phyloP scores from a whole-genome alignment of 345 rosid species.

The Clausena lansium region DNA sequence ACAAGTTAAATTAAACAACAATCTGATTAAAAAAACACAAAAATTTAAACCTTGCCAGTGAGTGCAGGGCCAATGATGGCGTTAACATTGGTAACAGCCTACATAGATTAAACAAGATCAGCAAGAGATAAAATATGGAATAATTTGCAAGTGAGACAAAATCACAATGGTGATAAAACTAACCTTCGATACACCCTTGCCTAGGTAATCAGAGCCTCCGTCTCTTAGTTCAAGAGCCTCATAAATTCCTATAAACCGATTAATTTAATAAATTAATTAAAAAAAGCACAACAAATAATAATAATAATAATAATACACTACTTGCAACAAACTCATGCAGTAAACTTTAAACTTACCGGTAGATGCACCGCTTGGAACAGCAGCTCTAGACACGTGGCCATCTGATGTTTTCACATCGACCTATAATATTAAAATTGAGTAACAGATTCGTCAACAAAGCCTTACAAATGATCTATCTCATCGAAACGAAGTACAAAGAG shows the following conservation, averaged over 20 bases:
- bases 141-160: background rate
- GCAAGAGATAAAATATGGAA: background rate
- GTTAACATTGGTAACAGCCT: constrained; percentile 90
- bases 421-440: constrained; percentile 28
- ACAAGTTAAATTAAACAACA: background rate
- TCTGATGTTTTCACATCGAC: constrained; percentile 61
- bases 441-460: background rate
- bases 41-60: constrained; percentile 69
- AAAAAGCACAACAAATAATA: background rate
- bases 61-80: constrained; percentile 78
- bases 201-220: constrained; percentile 95
- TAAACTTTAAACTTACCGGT: constrained; percentile 54
- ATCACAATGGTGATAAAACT: background rate
- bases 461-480: background rate
- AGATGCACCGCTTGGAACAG: constrained; percentile 98
- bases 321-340: background rate
- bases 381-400: constrained; percentile 66
- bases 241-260: constrained; percentile 54
- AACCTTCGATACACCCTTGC: constrained; percentile 94
- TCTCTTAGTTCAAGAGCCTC: constrained; percentile 97
- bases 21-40: background rate
- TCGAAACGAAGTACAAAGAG: constrained; percentile 11
- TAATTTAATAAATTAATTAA: background rate
- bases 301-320: no score
- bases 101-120: background rate